A percentile compares a stretch with the other conserved stretches of the same genome.
Evolutionary conservation across 352 stramenopile genomes (phyloP).

Genomic region (Globisporangium spinosum): DNA sequence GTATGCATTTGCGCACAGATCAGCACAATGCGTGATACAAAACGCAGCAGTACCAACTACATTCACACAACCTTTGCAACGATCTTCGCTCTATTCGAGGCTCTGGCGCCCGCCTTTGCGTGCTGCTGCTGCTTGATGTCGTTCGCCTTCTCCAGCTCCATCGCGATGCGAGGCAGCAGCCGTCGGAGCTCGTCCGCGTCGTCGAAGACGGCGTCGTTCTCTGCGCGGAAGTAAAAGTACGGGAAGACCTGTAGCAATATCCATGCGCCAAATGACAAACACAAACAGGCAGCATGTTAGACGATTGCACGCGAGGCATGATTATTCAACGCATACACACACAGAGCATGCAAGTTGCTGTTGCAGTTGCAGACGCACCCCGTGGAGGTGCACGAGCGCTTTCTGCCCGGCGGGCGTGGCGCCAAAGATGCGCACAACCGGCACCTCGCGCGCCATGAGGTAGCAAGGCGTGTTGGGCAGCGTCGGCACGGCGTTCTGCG

Average conservation of each 20-base stretch:
- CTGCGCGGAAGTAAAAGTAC: slow-evolving; percentile 86
- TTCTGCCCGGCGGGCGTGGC: slow-evolving; percentile 89
- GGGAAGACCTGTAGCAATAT: slow-evolving; percentile 62
- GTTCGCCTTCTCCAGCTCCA: slow-evolving; percentile 63
- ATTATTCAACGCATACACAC: not conserved
- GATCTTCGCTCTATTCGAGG: slow-evolving; percentile 27
- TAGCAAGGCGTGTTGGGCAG: slow-evolving; percentile 68
- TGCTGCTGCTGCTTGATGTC: slow-evolving; percentile 39
- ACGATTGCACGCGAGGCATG: not conserved
- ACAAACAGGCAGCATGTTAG: not conserved
- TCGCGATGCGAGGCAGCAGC: slow-evolving; percentile 64
- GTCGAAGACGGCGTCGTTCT: slow-evolving; percentile 67
- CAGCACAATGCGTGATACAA: not conserved
- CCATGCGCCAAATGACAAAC: not conserved
- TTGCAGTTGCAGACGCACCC: slow-evolving; percentile 33
- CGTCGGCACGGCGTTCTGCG: slow-evolving; percentile 32
- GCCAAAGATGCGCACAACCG: slow-evolving; percentile 88
- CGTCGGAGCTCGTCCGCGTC: slow-evolving; percentile 45
- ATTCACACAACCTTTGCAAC: slow-evolving; percentile 57
- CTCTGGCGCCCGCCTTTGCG: slow-evolving; percentile 12
- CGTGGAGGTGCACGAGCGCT: slow-evolving; percentile 86
- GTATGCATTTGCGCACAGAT: not conserved
- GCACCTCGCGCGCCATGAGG: slow-evolving; percentile 57
- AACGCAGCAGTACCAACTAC: not conserved
- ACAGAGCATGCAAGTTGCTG: not conserved